phyloP scores from a whole-genome alignment of 257 asterid species.

The Petrea volubilis region DNA sequence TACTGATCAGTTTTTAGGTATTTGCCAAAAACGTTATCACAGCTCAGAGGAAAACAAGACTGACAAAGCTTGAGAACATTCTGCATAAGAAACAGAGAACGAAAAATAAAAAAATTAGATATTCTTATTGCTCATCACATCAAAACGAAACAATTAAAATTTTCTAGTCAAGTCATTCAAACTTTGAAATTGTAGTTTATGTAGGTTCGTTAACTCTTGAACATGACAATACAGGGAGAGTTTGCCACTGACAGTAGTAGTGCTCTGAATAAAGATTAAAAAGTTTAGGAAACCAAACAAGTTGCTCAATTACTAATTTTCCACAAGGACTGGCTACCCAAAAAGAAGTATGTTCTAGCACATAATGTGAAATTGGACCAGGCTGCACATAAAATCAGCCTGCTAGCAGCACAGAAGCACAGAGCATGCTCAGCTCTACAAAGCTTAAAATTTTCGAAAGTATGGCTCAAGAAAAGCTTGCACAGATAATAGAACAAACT shows the following conservation, averaged over 20 bases:
- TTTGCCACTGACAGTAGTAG: background rate
- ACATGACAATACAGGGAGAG: background rate
- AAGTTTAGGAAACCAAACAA: background rate
- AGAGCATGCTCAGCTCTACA: background rate
- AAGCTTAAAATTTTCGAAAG: too few relatives aligned
- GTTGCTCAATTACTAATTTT: background rate
- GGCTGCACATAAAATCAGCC: background rate
- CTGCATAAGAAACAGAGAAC: too few relatives aligned
- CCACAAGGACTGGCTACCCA: background rate
- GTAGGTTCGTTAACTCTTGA: background rate
- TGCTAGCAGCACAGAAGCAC: background rate
- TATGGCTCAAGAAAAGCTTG: too few relatives aligned
- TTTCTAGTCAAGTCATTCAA: background rate
- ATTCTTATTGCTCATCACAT: background rate
- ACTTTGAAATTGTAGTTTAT: background rate
- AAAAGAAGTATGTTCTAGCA: background rate
- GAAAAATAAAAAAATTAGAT: too few relatives aligned
- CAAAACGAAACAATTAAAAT: too few relatives aligned
- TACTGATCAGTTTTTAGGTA: background rate
- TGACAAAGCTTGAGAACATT: background rate
- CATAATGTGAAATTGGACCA: background rate
- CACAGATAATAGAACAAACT: too few relatives aligned
- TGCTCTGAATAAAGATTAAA: background rate
- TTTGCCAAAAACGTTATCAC: background rate
- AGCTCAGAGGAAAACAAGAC: background rate